A percentile compares a stretch with the other conserved stretches of the same genome.
Conservation (phyloP, 2,329 filamentous ascomycete species). For the Penicillium sp. region DNA sequence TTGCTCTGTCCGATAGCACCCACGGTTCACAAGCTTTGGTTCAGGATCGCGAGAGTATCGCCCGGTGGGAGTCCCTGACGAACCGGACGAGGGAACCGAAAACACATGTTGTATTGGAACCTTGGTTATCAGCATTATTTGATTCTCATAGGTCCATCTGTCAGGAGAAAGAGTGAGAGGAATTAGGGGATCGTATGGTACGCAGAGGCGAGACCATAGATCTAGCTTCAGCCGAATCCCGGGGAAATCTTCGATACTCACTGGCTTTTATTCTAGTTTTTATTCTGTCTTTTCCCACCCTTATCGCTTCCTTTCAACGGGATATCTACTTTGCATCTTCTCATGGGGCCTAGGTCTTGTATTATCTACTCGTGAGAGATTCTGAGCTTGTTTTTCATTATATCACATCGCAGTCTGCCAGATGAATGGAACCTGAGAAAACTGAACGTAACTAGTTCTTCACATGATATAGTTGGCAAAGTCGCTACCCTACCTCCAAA, state of each 20-base stretch:
- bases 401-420: not conserved
- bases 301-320: not conserved
- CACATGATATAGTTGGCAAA: not conserved
- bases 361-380: not conserved
- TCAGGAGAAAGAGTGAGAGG: constrained; percentile 4
- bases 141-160: constrained; percentile 10
- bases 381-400: not conserved
- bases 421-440: not conserved
- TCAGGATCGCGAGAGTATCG: constrained; percentile 6
- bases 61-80: constrained; percentile 19
- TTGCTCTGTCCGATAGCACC: not conserved
- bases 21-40: constrained; percentile 9
- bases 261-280: not conserved
- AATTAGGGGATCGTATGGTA: not conserved
- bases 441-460: not conserved
- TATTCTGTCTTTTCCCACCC: not conserved
- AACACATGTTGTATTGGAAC: constrained; percentile 4
- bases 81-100: constrained; percentile 25
- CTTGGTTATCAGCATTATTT: not conserved
- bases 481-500: not conserved
- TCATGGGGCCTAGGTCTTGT: not conserved
- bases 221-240: constrained; percentile 3
- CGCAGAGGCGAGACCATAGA: constrained; percentile 5
- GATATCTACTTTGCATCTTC: not conserved
- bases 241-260: constrained; percentile 3